phyloP scores from a whole-genome alignment of 768 basidiomycete species.

The Mycena rebaudengoi region DNA sequence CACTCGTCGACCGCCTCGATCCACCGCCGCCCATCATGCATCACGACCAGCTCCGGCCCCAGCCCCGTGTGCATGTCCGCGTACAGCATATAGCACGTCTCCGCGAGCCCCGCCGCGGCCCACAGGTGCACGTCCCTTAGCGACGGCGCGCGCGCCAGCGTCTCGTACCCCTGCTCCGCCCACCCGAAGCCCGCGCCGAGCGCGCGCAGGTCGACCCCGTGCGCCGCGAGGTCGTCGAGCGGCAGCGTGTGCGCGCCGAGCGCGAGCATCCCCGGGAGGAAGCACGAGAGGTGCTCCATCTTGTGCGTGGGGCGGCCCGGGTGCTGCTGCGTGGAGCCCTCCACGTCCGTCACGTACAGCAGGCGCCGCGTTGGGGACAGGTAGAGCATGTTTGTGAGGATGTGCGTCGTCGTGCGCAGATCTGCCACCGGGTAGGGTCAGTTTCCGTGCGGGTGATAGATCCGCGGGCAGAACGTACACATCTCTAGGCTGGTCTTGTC shows the following conservation, averaged over 20 bases:
- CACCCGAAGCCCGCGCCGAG: conserved; percentile 51
- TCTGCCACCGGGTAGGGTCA: conserved; percentile 53
- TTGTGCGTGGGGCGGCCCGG: conserved; percentile 50
- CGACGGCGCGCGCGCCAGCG: conserved; percentile 51
- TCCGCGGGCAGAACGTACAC: conserved; percentile 55
- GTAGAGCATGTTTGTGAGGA: conserved; percentile 72
- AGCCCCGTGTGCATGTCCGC: conserved; percentile 76
- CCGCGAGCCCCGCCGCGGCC: conserved; percentile 79
- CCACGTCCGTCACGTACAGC: conserved; percentile 72
- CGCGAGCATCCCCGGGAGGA: conserved; percentile 78
- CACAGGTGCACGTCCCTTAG: conserved; percentile 75
- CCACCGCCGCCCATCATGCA: conserved; percentile 51
- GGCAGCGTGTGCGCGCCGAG: conserved; percentile 73
- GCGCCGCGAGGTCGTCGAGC: conserved; percentile 56
- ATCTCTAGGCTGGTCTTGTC: conserved; percentile 69
- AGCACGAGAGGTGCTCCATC: conserved; percentile 82
- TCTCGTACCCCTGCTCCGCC: conserved; percentile 43
- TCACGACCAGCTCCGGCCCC: conserved; percentile 67
- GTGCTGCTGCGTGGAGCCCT: conserved; percentile 36
- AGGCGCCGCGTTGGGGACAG: conserved; percentile 70
- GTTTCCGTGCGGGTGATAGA: background rate
- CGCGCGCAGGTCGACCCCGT: conserved; percentile 55
- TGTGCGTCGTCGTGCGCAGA: conserved; percentile 65
- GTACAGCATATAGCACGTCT: conserved; percentile 76
- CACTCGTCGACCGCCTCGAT: conserved; percentile 58